phyloP scores from a whole-genome alignment of 305 asterid genomes.

The Nicotiana rustica region DNA sequence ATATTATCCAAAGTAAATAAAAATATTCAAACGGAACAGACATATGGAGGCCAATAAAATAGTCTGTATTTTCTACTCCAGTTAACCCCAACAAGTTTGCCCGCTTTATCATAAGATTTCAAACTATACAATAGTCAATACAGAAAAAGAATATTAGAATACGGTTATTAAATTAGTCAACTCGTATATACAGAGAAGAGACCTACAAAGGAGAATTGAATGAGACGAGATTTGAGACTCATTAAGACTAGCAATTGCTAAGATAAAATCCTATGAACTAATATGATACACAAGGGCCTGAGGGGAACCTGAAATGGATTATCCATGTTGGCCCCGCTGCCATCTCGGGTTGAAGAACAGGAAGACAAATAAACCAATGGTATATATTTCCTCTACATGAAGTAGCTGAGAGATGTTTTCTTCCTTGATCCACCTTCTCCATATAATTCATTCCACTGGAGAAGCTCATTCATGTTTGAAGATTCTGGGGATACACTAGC shows the following conservation, averaged over 20 bases:
- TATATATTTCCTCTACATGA: conserved; percentile 64
- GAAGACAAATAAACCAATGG: conserved; percentile 18
- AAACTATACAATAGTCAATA: conserved; percentile 29
- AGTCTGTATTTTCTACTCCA: background rate
- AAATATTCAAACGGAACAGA: background rate
- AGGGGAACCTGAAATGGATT: conserved; percentile 52
- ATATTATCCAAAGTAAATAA: background rate
- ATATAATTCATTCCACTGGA: conserved; percentile 84
- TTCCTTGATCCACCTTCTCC: conserved; percentile 89
- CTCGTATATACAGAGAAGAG: conserved; percentile 45
- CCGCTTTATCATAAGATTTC: conserved; percentile 31
- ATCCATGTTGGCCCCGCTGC: conserved; percentile 40
- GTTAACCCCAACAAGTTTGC: background rate
- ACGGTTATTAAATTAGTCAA: conserved; percentile 38
- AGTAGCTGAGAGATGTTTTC: conserved; percentile 81
- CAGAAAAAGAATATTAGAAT: conserved; percentile 26
- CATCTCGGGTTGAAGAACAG: conserved; percentile 35
- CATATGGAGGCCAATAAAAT: background rate
- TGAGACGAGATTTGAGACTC: conserved; percentile 31
- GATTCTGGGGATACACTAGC: conserved; percentile 87
- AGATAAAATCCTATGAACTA: conserved; percentile 37
- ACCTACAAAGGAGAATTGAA: conserved; percentile 28
- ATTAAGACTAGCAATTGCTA: conserved; percentile 33
- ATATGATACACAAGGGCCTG: conserved; percentile 48
- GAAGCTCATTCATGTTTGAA: conserved; percentile 81